These are phyloP conservation scores for Pestalotiopsis sp. DNA, from an alignment of 2,329 filamentous ascomycete genomes.

Conservation along the genomic window DNA sequence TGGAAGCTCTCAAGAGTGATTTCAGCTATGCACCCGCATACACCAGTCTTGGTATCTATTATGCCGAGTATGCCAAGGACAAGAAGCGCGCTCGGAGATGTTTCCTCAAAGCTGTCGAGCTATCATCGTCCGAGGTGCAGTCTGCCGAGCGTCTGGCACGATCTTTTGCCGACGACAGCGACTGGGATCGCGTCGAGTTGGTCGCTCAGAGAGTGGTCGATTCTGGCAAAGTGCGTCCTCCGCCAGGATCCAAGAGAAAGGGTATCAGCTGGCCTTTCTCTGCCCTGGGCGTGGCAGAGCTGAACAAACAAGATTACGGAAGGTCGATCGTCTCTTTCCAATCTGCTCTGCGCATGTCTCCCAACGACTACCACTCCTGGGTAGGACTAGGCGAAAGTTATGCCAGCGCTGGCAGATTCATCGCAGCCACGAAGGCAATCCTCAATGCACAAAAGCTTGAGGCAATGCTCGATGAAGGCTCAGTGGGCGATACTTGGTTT, in stretches of 20 bases:
- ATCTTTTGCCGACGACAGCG: constrained; percentile 84
- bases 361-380: constrained; percentile 92
- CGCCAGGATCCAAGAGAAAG: constrained; percentile 90
- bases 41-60: constrained; percentile 87
- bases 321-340: constrained; percentile 93
- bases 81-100: constrained; percentile 85
- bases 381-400: constrained; percentile 98
- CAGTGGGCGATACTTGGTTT: constrained; percentile 81
- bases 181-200: constrained; percentile 96
- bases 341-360: constrained; percentile 79
- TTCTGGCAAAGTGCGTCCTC: constrained; percentile 88
- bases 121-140: constrained; percentile 83
- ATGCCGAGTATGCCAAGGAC: constrained; percentile 87
- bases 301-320: constrained; percentile 90
- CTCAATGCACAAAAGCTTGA: constrained; percentile 81
- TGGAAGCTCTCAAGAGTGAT: constrained; percentile 83
- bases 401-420: constrained; percentile 88
- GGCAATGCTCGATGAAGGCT: constrained; percentile 54
- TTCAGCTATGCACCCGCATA: constrained; percentile 89
- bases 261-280: constrained; percentile 96
- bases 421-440: constrained; percentile 92
- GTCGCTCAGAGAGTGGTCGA: constrained; percentile 89
- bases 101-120: constrained; percentile 94
- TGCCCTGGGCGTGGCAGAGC: constrained; percentile 88
- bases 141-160: constrained; percentile 86